These are phyloP conservation scores for Xylariaceae sp. DNA, from an alignment of 2,329 filamentous ascomycete genomes.

Conservation along the genomic window DNA sequence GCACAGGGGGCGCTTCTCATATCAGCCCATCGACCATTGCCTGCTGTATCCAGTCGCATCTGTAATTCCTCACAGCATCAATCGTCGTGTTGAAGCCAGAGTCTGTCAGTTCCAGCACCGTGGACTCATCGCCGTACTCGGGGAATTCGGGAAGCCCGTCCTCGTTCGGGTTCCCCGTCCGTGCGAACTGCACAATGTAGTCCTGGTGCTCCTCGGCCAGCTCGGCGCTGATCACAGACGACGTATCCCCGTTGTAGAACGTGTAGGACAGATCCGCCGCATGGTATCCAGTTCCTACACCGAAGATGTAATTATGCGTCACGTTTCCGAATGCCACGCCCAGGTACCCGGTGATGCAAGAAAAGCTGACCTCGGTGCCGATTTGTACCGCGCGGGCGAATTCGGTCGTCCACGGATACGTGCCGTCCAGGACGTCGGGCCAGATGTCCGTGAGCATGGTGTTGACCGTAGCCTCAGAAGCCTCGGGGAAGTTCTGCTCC, in stretches of 20 bases:
- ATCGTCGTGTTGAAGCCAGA: conserved; percentile 8
- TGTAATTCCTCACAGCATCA: conserved; percentile 25
- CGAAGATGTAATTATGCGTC: conserved; percentile 49
- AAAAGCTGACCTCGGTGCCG: conserved; percentile 39
- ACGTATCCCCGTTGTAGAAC: conserved; percentile 39
- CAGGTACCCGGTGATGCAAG: conserved; percentile 50
- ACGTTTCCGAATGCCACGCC: conserved; percentile 39
- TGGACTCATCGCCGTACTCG: conserved; percentile 16
- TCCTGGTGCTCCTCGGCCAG: conserved; percentile 31
- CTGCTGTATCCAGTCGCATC: conserved; percentile 31
- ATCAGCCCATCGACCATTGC: conserved; percentile 21
- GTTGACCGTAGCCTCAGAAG: conserved; percentile 24
- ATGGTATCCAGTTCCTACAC: conserved; percentile 48
- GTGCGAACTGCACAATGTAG: conserved; percentile 31
- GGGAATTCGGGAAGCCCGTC: conserved; percentile 15
- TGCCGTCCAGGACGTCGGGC: conserved; percentile 41
- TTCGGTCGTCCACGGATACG: conserved; percentile 37
- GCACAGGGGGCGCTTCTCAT: neutral
- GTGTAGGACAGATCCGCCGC: conserved; percentile 48
- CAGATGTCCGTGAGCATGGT: conserved; percentile 43
- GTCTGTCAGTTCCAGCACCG: conserved; percentile 15
- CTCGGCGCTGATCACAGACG: conserved; percentile 19
- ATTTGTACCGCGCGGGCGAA: conserved; percentile 37
- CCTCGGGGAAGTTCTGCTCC: conserved; percentile 9
- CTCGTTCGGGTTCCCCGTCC: conserved; percentile 27